These are phyloP conservation scores for Hyaloraphidium curvatum DNA, from an alignment of 192 early-diverging fungal species.

Conservation along the genomic window DNA sequence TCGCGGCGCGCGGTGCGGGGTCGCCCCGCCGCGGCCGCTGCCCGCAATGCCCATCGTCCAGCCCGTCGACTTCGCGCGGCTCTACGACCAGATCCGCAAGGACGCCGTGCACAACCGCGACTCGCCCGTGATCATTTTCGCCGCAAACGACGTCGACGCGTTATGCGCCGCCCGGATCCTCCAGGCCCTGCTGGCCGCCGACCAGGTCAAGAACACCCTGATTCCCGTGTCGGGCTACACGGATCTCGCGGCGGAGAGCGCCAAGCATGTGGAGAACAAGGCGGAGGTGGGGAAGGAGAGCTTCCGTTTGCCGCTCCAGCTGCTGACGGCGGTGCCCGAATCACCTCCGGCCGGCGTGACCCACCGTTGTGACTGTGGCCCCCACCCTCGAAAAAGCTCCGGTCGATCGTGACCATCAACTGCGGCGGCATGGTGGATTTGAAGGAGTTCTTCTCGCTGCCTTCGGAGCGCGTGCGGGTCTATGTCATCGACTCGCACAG, in stretches of 20 bases:
- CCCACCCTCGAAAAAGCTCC: slow-evolving; percentile 22
- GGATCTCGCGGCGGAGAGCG: slow-evolving; percentile 32
- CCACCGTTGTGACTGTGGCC: background rate
- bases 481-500: slow-evolving; percentile 76
- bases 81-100: too few species aligned
- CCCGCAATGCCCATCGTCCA: too few species aligned
- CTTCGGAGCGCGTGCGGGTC: slow-evolving; percentile 32
- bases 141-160: slow-evolving; percentile 55
- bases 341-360: too few species aligned
- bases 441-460: slow-evolving; percentile 32
- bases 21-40: too few species aligned
- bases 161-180: slow-evolving; percentile 57
- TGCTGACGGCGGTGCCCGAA: too few species aligned
- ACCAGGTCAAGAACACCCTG: slow-evolving; percentile 61
- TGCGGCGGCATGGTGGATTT: slow-evolving; percentile 68
- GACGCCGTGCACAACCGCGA: too few species aligned
- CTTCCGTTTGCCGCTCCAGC: background rate
- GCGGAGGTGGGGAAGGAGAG: slow-evolving; percentile 17
- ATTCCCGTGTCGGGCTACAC: slow-evolving; percentile 53
- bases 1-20: too few species aligned
- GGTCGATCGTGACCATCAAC: slow-evolving; percentile 64
- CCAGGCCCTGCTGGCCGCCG: slow-evolving; percentile 52
- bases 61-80: too few species aligned
- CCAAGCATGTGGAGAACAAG: slow-evolving; percentile 25
- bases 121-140: slow-evolving; percentile 53